Evolutionary conservation across 371 early-diverging fungal species (phyloP).

Genomic region (Apophysomyces variabilis): DNA sequence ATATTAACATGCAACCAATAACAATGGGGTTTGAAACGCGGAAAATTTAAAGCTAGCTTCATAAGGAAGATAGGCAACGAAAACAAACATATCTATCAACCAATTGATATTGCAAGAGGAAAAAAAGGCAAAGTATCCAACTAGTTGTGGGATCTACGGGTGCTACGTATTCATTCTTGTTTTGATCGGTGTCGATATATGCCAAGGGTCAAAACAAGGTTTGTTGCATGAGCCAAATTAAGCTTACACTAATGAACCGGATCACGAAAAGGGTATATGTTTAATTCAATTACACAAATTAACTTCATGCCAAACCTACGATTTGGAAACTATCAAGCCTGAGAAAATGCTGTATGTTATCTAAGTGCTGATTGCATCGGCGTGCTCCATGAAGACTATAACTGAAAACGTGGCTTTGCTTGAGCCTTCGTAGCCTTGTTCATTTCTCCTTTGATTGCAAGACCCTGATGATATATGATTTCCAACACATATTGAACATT

Average conservation of each 20-base stretch:
- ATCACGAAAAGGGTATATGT: background rate
- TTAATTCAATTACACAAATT: background rate
- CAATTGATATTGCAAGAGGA: background rate
- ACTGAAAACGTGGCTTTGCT: too few species aligned
- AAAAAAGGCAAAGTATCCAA: background rate
- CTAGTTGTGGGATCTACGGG: too few species aligned
- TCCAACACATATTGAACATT: too few species aligned
- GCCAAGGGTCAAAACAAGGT: too few species aligned
- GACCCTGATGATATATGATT: background rate
- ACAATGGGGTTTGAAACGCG: background rate
- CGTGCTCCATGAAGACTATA: background rate
- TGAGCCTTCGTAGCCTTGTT: too few species aligned
- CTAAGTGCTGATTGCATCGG: background rate
- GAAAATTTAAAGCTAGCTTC: background rate
- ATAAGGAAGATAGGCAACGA: background rate
- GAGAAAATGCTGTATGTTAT: background rate
- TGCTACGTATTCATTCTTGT: too few species aligned
- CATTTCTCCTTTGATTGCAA: background rate
- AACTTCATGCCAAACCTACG: background rate
- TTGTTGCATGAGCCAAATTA: background rate
- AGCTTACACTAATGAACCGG: background rate
- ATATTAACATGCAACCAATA: constrained; percentile 5
- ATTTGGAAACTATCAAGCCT: background rate
- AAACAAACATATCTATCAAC: background rate
- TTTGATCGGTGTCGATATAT: too few species aligned